phyloP scores from a whole-genome alignment of 1,284 basidiomycete genomes.

The Trametes sp. region DNA sequence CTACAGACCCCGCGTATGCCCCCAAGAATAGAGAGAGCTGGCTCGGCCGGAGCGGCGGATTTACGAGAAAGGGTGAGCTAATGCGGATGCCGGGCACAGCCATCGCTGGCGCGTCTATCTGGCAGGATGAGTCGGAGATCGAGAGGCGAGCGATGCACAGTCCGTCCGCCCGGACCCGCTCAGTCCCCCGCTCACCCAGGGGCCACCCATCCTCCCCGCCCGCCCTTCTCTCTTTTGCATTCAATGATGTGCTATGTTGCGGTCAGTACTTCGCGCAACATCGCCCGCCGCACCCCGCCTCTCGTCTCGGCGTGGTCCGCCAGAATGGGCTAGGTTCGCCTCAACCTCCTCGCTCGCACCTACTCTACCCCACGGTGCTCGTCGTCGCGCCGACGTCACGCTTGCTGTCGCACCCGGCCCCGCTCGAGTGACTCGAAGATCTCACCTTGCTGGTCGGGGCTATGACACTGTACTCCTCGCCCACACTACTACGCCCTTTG shows the following conservation, averaged over 20 bases:
- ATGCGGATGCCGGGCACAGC: conserved; percentile 20
- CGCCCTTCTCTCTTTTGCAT: conserved; percentile 1
- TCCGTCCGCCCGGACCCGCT: conserved; percentile 8
- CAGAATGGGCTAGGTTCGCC: not conserved
- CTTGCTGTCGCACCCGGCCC: not conserved
- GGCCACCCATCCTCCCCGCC: conserved; percentile 2
- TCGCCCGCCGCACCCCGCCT: conserved; percentile 11
- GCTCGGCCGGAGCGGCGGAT: not conserved
- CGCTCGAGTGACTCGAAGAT: not conserved
- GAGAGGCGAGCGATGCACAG: conserved; percentile 15
- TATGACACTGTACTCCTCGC: not conserved
- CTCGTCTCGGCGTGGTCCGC: not conserved
- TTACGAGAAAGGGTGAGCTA: not conserved
- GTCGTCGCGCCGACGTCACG: not conserved
- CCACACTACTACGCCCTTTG: not conserved
- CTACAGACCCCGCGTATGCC: no score
- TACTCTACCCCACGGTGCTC: not conserved
- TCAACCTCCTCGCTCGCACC: not conserved
- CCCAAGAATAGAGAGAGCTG: not conserved
- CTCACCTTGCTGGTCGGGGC: not conserved
- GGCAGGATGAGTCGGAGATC: conserved; percentile 18
- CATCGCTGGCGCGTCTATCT: conserved; percentile 21
- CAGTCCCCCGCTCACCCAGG: no score
- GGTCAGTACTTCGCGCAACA: conserved; percentile 30
- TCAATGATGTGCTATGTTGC: conserved; percentile 42